Evolutionary conservation across 1,139 yeast species (phyloP), one percentile per base, ranked within the genome.

Genomic region (Pichia sp.): DNA sequence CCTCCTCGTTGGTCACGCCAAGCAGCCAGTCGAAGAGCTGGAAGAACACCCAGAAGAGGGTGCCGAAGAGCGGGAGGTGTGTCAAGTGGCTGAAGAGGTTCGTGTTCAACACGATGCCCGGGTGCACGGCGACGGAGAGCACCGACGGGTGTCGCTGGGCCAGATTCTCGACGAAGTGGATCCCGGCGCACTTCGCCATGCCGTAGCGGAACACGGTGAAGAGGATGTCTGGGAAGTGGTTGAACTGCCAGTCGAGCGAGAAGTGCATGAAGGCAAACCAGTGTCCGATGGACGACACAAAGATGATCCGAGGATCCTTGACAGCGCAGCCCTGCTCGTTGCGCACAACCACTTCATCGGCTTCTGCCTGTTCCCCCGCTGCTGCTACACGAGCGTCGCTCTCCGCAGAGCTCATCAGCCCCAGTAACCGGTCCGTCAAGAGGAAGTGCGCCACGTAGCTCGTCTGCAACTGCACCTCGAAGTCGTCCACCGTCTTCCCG

Each of bases 151-250:
- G 77, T 55, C 83, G 75, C 47, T 79, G 71, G 0, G 93, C 80
- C 40, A 89, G 66, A 69, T 83, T 75, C 60, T 82, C 82, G 62
- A 84, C 78, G 58, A 83, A 78, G 61, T 88, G 96, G 45, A 89
- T 87, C 1, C 87, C 87, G 0, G 90, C 87, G 0, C 87, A 80
- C 65, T 89, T 89, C 12, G 95, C 87, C 69, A 83, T 71, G 0
- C 89, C 91, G 61, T 87, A 90, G 44, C 96, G 73, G 53, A 87
- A 71, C 86, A 93, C 84, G 1, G 93, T 83, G 68, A 85, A 87
- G 1, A 87, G 44, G 36, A 83, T 72, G 60, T 83, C 78, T 3
- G 96, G 96, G 42, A 64, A 66, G 62, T 75, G 76, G 58, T 85
- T 73, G 67, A 83, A 83, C n/a, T 73, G 71, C 50, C 74, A 72